Percentiles rank a stretch among this genome's conserved stretches.
Evolutionary conservation across 2,329 filamentous ascomycete genomes (phyloP).

Genomic region (Epichloe elymi): DNA sequence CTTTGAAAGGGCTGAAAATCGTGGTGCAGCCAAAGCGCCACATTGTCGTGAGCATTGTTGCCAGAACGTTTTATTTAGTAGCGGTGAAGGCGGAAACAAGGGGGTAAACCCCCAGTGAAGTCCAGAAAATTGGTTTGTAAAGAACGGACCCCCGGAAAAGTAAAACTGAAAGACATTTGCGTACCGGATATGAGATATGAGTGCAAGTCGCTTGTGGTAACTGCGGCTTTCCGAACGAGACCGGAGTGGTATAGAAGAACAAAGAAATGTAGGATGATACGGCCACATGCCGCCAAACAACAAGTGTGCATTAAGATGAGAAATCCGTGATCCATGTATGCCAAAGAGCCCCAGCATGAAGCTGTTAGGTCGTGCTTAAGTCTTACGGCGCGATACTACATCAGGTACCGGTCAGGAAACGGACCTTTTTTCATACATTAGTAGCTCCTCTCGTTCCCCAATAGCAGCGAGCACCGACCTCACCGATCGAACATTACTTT

Average conservation of each 20-base stretch:
- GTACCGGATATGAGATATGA: not conserved
- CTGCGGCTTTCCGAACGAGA: not conserved
- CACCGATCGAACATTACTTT: not conserved
- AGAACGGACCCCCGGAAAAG: not conserved
- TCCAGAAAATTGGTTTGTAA: not conserved
- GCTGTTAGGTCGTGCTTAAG: not conserved
- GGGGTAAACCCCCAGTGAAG: not conserved
- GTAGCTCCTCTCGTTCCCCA: not conserved
- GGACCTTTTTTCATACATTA: not conserved
- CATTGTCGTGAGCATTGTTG: not conserved
- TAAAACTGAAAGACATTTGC: not conserved
- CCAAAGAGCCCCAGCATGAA: not conserved
- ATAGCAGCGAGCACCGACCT: not conserved
- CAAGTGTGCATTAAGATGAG: not conserved
- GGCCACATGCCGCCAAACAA: not conserved
- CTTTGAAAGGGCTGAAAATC: not conserved
- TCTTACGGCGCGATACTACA: not conserved
- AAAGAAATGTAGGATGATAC: not conserved
- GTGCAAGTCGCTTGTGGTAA: not conserved
- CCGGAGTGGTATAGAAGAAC: not conserved
- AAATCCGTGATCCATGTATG: too few relatives aligned
- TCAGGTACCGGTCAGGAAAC: conserved; percentile 2
- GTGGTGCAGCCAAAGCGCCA: not conserved
- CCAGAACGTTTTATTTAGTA: not conserved
- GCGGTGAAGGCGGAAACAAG: not conserved